phyloP scores from a whole-genome alignment of 352 stramenopile genomes.

The Paralagenidium karlingii region DNA sequence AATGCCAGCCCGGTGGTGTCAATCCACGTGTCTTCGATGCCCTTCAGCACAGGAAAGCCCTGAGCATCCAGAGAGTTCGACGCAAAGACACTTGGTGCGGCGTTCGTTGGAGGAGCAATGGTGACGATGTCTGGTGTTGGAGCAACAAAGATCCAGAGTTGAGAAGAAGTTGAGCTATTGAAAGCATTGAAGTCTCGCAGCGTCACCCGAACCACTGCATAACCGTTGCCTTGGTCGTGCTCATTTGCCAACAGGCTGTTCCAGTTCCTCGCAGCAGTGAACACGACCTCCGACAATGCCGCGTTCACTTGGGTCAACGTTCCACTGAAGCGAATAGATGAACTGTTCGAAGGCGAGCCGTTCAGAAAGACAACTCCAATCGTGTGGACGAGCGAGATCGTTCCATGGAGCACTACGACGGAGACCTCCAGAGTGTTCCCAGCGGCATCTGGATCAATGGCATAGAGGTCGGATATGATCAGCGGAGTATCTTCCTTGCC shows the following conservation, averaged over 20 bases:
- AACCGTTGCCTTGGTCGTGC: slow-evolving; percentile 2
- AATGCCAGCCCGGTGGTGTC: slow-evolving; percentile 16
- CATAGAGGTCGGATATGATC: slow-evolving; percentile 20
- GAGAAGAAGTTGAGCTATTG: slow-evolving; percentile 3
- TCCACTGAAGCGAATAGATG: no score
- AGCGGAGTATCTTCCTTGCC: slow-evolving; percentile 37
- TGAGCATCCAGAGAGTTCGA: slow-evolving; percentile 1
- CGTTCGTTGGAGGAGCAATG: slow-evolving; percentile 15
- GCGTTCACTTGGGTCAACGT: slow-evolving; percentile 24
- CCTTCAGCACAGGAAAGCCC: slow-evolving; percentile 17
- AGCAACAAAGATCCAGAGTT: slow-evolving; percentile 7
- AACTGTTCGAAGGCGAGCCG: no score
- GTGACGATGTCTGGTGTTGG: slow-evolving; percentile 14
- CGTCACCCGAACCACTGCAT: slow-evolving; percentile 33
- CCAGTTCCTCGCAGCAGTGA: slow-evolving; percentile 44
- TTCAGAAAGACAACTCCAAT: no score
- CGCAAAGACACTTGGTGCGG: slow-evolving; percentile 13
- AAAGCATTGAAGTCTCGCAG: slow-evolving; percentile 19
- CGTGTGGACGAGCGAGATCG: no score
- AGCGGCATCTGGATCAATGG: slow-evolving; percentile 31
- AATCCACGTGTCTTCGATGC: slow-evolving; percentile 34
- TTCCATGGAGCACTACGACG: no score
- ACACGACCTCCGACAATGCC: slow-evolving; percentile 26
- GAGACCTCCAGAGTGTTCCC: slow-evolving; percentile 13
- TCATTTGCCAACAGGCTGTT: slow-evolving; percentile 32